Evolutionary conservation across 768 basidiomycete genomes (phyloP).

Genomic region (Trametes villosa): DNA sequence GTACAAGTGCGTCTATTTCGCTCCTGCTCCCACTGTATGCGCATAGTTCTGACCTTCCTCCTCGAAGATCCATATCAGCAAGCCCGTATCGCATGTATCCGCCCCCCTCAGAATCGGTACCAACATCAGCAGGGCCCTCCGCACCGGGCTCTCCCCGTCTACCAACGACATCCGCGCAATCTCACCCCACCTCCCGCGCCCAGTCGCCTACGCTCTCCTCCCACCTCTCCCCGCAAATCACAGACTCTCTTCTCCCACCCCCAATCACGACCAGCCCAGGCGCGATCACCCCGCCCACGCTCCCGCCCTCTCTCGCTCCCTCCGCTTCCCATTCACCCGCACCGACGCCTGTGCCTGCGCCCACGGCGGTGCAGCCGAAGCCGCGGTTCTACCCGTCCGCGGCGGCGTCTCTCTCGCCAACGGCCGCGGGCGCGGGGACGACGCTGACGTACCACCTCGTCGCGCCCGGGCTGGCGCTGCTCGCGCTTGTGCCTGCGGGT

Average conservation of each 20-base stretch:
- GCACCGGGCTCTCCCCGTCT: conserved; percentile 5
- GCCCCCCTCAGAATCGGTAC: conserved; percentile 5
- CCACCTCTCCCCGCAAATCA: conserved; percentile 2
- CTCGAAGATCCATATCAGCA: conserved; percentile 23
- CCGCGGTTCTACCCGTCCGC: conserved; percentile 70
- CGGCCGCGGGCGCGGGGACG: conserved; percentile 57
- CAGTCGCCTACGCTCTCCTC: conserved; percentile 12
- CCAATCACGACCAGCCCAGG: conserved; percentile 9
- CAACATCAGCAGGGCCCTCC: not conserved
- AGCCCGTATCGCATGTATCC: conserved; percentile 26
- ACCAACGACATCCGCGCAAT: not conserved
- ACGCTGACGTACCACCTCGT: conserved; percentile 87
- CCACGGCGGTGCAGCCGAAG: conserved; percentile 35
- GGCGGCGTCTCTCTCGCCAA: conserved; percentile 61
- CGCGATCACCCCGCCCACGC: conserved; percentile 26
- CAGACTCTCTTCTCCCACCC: conserved; percentile 1
- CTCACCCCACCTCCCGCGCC: not conserved
- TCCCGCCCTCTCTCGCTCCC: conserved; percentile 13
- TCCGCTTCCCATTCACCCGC: conserved; percentile 12
- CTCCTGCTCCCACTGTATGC: not conserved
- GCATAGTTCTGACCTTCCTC: not conserved
- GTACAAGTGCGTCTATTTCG: conserved; percentile 64
- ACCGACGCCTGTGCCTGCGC: conserved; percentile 13
- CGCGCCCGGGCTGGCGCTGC: conserved; percentile 68
- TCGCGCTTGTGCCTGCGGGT: conserved; percentile 73